Base-by-base conservation (phyloP, 1,284 basidiomycete genomes). In the Puccinia sorghi region DNA sequence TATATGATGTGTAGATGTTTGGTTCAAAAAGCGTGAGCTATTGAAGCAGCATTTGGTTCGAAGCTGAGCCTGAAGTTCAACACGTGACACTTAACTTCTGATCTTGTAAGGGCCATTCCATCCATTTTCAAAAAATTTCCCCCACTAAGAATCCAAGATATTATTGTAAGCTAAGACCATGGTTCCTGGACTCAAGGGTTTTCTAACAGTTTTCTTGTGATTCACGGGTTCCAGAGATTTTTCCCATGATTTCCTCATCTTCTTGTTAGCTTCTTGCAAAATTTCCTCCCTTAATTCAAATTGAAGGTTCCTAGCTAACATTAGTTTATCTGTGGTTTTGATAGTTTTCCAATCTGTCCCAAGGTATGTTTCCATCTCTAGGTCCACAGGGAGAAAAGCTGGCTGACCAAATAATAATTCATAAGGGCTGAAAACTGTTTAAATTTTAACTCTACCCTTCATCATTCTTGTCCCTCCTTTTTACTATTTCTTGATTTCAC, bases 351-450 rank as follows among this genome's bases (percentile, higher is more conserved):
- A 56, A 41, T 57, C 32, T 9, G 22, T 52, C 3, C 64, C 64
- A 46, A 67, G 25, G 17, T 20, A 67, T n/a, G 64, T 67, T 27
- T 67, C 64, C 43, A 67, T 0, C 27, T 73, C 56, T 27, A 73
- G 11, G n/a, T 73, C 57, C 15, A 57, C 22, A 2, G 71, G 71
- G 15, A 73, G 43, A 20, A 73, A 25, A 8, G 71, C 39, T 27
- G 32, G 37, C 41, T 73, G 56, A 3, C 57, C 71, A 73, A 73
- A 73, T 3, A 59, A 7, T 2, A 73, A 15, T 61, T 73, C 22
- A 43, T 43, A 73, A 37, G 64, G 64, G 4, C 0, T 22, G 17
- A 32, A 67, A 8, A 41, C 64, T 17, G 43, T 46, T n/a, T n/a
- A n/a, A n/a, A n/a, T n/a, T n/a, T n/a, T n/a, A n/a, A n/a, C n/a